Evolutionary conservation across 1,284 basidiomycete genomes (phyloP).

Genomic region (Cutaneotrichosporon dermatis): DNA sequence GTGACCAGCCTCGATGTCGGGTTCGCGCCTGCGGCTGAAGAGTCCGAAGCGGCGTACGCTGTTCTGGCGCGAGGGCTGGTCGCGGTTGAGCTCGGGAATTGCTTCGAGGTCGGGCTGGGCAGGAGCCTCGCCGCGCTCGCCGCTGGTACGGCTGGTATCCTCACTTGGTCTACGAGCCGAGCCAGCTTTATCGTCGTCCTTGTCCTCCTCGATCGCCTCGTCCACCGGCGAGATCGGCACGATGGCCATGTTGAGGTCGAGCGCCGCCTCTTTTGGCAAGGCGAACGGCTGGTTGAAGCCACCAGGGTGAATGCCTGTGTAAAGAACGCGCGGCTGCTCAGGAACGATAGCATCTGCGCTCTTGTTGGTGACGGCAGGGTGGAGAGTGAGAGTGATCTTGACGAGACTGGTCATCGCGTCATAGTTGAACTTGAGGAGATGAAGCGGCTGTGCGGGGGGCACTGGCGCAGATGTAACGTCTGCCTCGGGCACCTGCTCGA

Average conservation of each 20-base stretch:
- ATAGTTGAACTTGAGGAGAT: constrained; percentile 79
- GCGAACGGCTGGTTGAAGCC: constrained; percentile 71
- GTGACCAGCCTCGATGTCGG: constrained; percentile 36
- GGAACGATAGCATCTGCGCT: constrained; percentile 12
- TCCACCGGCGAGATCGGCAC: constrained; percentile 23
- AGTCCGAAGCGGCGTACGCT: constrained; percentile 31
- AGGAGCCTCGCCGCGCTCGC: constrained; percentile 21
- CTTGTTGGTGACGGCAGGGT: constrained; percentile 59
- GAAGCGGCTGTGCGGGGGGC: constrained; percentile 48
- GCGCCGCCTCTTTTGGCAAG: constrained; percentile 60
- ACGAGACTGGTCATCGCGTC: constrained; percentile 81
- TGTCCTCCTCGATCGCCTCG: constrained; percentile 9
- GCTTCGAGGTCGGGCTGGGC: constrained; percentile 21
- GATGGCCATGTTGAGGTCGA: constrained; percentile 41
- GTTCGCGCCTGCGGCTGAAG: constrained; percentile 28
- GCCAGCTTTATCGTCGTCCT: constrained; percentile 10
- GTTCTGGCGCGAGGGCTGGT: constrained; percentile 2
- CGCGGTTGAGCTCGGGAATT: constrained; percentile 27
- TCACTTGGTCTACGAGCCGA: constrained; percentile 7
- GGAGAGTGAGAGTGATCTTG: constrained; percentile 66
- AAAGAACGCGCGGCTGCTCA: constrained; percentile 57
- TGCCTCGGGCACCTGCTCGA: constrained; percentile 50
- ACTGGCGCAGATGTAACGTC: constrained; percentile 39
- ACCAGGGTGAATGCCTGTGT: constrained; percentile 67
- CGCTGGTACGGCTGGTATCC: constrained; percentile 26